Percentiles rank a stretch among this genome's conserved stretches.
phyloP scores from a whole-genome alignment of 305 asterid genomes.

The Lippia alba region DNA sequence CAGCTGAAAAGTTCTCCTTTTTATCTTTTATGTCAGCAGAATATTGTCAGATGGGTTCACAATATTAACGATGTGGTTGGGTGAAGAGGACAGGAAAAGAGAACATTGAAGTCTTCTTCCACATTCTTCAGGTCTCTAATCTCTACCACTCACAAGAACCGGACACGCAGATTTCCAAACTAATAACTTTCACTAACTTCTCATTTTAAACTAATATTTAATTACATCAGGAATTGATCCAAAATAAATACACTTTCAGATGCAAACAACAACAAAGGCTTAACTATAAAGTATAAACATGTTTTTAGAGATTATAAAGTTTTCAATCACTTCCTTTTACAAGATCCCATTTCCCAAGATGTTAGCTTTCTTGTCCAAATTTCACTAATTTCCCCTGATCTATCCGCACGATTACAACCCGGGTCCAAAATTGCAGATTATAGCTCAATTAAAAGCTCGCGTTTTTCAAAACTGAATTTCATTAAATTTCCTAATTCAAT shows the following conservation, averaged over 20 bases:
- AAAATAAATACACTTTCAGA: too few species aligned
- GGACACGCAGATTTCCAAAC: slow-evolving; percentile 15
- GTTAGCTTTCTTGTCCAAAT: not conserved
- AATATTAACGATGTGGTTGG: slow-evolving; percentile 11
- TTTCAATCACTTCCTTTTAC: too few species aligned
- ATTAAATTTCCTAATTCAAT: not conserved
- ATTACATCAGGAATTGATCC: too few species aligned
- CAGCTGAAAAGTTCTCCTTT: slow-evolving; percentile 12
- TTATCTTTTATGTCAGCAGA: slow-evolving; percentile 14
- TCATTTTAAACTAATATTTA: too few species aligned
- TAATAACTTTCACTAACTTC: too few species aligned
- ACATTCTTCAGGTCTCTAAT: slow-evolving; percentile 35
- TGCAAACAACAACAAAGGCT: not conserved
- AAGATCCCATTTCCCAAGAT: not conserved
- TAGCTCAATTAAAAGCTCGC: too few species aligned
- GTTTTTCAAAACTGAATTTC: too few species aligned
- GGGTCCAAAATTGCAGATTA: not conserved
- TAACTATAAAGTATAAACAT: not conserved
- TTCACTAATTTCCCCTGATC: not conserved
- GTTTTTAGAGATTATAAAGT: not conserved
- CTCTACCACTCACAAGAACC: slow-evolving; percentile 28
- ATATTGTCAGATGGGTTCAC: slow-evolving; percentile 3
- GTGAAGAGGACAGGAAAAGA: slow-evolving; percentile 24
- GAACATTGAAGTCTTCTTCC: slow-evolving; percentile 1
- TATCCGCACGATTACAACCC: not conserved